These are phyloP conservation scores for Chytriomyces hyalinus DNA, from an alignment of 192 early-diverging fungal species.

Conservation along the genomic window DNA sequence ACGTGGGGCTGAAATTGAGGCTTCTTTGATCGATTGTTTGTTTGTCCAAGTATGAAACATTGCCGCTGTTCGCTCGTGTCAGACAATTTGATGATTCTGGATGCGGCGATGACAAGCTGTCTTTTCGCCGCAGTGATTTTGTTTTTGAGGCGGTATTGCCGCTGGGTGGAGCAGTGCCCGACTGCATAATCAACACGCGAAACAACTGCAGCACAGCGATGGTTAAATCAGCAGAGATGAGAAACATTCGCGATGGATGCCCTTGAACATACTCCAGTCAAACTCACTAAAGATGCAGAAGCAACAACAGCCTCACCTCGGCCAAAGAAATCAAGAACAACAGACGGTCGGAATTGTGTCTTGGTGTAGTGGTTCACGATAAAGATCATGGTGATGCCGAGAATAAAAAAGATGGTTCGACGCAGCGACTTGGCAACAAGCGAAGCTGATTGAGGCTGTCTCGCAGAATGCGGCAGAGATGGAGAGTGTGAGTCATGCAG, in stretches of 20 bases:
- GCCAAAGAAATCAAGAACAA: slow-evolving; percentile 34
- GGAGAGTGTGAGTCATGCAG: neutral
- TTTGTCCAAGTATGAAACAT: too few relatives aligned
- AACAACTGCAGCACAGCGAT: slow-evolving; percentile 20
- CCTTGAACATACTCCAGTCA: neutral
- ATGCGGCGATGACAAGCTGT: neutral
- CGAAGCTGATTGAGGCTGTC: slow-evolving; percentile 17
- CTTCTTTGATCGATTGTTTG: too few relatives aligned
- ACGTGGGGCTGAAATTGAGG: too few relatives aligned
- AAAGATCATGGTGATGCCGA: slow-evolving; percentile 27
- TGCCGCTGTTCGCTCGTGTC: too few relatives aligned
- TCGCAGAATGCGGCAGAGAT: neutral
- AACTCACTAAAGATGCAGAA: neutral
- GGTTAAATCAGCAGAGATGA: slow-evolving; percentile 6
- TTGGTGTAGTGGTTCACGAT: slow-evolving; percentile 14
- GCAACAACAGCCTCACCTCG: slow-evolving; percentile 11
- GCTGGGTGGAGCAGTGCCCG: neutral
- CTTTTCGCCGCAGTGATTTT: neutral
- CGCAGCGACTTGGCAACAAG: slow-evolving; percentile 30
- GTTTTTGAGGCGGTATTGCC: neutral
- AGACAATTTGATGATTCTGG: too few relatives aligned
- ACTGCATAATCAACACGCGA: slow-evolving; percentile 22
- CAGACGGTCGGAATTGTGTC: neutral
- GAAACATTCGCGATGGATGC: slow-evolving; percentile 7
- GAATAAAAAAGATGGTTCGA: slow-evolving; percentile 25